A percentile compares a stretch with the other conserved stretches of the same genome.
Conservation (phyloP, 129 eudicot species). For the Daucus carota region DNA sequence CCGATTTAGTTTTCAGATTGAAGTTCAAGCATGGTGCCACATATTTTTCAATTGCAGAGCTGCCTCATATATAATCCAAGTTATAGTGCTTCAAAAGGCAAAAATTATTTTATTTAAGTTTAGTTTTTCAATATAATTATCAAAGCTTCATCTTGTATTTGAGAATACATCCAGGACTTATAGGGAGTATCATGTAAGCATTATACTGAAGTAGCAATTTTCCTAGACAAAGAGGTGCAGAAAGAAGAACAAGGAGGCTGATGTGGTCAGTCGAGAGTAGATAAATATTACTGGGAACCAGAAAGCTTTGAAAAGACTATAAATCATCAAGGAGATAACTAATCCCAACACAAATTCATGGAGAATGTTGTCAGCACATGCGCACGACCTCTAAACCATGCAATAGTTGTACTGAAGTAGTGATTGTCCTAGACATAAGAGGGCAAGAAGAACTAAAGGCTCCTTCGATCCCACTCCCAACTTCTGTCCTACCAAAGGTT, state of each 20-base stretch:
- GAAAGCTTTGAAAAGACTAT: neutral
- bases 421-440: too few species aligned
- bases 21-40: neutral
- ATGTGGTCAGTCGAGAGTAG: neutral
- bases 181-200: neutral
- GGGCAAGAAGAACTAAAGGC: too few species aligned
- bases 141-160: neutral
- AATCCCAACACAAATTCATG: too few species aligned
- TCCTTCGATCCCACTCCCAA: too few species aligned
- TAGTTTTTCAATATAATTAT: neutral
- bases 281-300: neutral
- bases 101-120: neutral
- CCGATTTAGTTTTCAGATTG: neutral
- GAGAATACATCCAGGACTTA: neutral
- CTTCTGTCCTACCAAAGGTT: neutral
- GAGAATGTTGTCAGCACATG: too few species aligned
- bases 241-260: neutral
- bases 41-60: neutral
- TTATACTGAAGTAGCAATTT: neutral
- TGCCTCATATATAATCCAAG: neutral
- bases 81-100: neutral
- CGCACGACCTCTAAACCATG: too few species aligned
- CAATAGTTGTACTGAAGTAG: too few species aligned
- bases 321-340: too few species aligned
- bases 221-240: neutral